A percentile compares a stretch with the other conserved stretches of the same genome.
Conservation (phyloP, 2,329 filamentous ascomycete genomes). For the Zymoseptoria crescenta region DNA sequence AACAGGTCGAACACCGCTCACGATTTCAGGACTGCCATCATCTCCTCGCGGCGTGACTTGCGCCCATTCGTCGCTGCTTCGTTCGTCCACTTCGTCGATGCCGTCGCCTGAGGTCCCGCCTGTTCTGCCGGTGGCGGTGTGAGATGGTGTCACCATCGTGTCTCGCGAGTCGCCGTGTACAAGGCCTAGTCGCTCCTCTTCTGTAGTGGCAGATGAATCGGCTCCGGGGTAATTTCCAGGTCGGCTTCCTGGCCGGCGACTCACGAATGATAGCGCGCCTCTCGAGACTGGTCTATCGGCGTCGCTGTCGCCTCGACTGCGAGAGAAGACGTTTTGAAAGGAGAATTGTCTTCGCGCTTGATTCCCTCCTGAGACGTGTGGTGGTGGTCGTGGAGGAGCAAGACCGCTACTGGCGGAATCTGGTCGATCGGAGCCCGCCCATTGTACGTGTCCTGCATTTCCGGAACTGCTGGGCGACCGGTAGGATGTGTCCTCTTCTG, state of each 20-base stretch:
- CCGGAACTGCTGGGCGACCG: conserved; percentile 26
- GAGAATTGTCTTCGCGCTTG: conserved; percentile 78
- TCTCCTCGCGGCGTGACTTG: conserved; percentile 16
- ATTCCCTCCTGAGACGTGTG: conserved; percentile 4
- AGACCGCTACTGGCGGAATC: conserved; percentile 38
- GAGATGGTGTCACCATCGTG: not conserved
- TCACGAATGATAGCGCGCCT: conserved; percentile 29
- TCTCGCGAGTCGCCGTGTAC: conserved; percentile 29
- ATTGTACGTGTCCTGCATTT: conserved; percentile 39
- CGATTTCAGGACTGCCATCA: conserved; percentile 23
- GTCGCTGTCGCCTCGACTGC: conserved; percentile 37
- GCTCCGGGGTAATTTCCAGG: conserved; percentile 13
- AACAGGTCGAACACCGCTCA: conserved; percentile 19
- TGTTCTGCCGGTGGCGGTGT: conserved; percentile 5
- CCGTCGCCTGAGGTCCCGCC: conserved; percentile 7
- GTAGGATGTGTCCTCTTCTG: conserved; percentile 43
- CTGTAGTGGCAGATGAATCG: conserved; percentile 20
- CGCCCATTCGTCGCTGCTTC: conserved; percentile 26
- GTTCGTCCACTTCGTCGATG: conserved; percentile 5
- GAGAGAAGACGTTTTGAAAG: conserved; percentile 76
- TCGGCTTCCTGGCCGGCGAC: conserved; percentile 14
- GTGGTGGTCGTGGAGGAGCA: not conserved
- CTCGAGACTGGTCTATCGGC: conserved; percentile 26
- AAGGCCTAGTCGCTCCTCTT: conserved; percentile 32
- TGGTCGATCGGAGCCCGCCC: conserved; percentile 35